Evolutionary conservation across 345 rosid genomes (phyloP), one percentile per base, ranked within the genome.

Genomic region (Citrus cavaleriei): DNA sequence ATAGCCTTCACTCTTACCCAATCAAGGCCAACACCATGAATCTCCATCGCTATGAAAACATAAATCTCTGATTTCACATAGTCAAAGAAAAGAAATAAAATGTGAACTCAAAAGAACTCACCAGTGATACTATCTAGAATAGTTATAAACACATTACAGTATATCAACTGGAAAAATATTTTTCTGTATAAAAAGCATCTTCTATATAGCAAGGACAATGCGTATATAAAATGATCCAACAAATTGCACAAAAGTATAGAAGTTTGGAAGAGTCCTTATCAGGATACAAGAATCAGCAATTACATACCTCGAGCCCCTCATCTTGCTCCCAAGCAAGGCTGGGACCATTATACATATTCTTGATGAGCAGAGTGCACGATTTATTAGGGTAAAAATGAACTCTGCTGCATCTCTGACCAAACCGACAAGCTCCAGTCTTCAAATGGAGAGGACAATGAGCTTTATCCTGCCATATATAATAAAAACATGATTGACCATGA

Each of bases 241-340:
- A 40, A 65, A 37, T 21, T 34, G 46, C 19, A n/a, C 40, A 59
- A 28, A 32, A 68, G 22, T 7, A 57, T 69, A 72, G 24, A 35
- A 66, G 34, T 66, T 34, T 22, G 4, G 16, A 35, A 42, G 49
- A 77, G 63, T 62, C 67, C 68, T 79, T 70, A 83, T 88, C 90
- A 93, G 99, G 99, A 93, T 93, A 95, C 99, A 84, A 84, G 90
- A 88, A 82, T 87, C 87, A 89, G 83, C 92, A 80, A 74, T 87
- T 87, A 93, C 99, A 90, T 93, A 95, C 99, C 99, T 96, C 99
- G 76, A 96, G 98, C 89, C 95, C 97, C 90, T 96, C 99, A 86
- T 94, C 99, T 74, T 94, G 99, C 82, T 94, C 98, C 95, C 93
- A 93, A 28, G 94, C 89, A 88, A 90, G 90, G 85, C 98, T 97